phyloP scores from a whole-genome alignment of 805 yeast species.

The Saturnispora mendoncae region DNA sequence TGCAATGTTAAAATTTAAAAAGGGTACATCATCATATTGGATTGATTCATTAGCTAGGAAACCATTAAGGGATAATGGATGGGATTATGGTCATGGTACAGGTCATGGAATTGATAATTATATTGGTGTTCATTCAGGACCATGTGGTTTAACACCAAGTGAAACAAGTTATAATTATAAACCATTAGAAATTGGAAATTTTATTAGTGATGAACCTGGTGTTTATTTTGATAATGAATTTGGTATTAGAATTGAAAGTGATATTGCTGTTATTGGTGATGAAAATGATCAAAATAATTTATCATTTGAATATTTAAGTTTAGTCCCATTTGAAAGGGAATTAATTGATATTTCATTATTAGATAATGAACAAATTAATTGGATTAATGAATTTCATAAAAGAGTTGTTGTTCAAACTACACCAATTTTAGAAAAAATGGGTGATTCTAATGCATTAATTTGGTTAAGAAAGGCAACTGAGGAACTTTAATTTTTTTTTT shows the following conservation, averaged over 20 bases:
- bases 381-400: conserved; percentile 63
- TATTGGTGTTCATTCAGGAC: conserved; percentile 91
- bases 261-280: conserved; percentile 50
- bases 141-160: conserved; percentile 62
- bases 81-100: conserved; percentile 89
- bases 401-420: conserved; percentile 45
- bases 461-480: conserved; percentile 69
- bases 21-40: conserved; percentile 62
- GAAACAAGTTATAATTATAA: conserved; percentile 31
- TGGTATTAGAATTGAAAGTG: conserved; percentile 87
- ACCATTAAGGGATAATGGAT: conserved; percentile 70
- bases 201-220: conserved; percentile 91
- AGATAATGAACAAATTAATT: conserved; percentile 48
- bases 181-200: conserved; percentile 57
- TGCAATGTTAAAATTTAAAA: conserved; percentile 72
- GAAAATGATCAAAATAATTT: conserved; percentile 34
- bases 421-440: conserved; percentile 42
- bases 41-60: conserved; percentile 81
- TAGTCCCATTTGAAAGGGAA: conserved; percentile 74
- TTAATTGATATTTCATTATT: conserved; percentile 58
- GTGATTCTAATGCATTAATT: conserved; percentile 48
- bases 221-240: conserved; percentile 82
- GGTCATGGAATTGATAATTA: conserved; percentile 96
- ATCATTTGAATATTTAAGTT: conserved; percentile 75
- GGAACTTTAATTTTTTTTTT: background rate